A percentile compares a stretch with the other conserved stretches of the same genome.
These are phyloP conservation scores for Mortierella sp. DNA, from an alignment of 371 early-diverging fungal species.

Conservation along the genomic window DNA sequence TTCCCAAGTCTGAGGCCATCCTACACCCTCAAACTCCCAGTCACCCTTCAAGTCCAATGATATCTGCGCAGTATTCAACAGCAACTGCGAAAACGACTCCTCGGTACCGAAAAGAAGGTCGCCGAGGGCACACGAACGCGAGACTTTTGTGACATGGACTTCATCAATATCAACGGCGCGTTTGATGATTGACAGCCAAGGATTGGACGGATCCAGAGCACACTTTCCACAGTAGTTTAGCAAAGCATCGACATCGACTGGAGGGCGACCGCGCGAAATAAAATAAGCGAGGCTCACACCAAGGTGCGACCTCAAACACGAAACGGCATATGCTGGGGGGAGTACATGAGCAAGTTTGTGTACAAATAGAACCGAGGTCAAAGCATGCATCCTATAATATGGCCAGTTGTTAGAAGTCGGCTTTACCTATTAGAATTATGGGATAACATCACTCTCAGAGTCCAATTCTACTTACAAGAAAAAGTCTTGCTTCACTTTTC, in stretches of 20 bases:
- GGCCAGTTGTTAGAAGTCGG: not conserved
- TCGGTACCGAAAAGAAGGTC: slow-evolving; percentile 61
- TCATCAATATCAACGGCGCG: slow-evolving; percentile 64
- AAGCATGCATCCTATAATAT: slow-evolving; percentile 61
- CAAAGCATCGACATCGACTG: slow-evolving; percentile 56
- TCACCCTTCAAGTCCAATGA: slow-evolving; percentile 55
- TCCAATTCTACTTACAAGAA: slow-evolving; percentile 40
- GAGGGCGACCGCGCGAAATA: slow-evolving; percentile 62
- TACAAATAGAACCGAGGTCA: slow-evolving; percentile 68
- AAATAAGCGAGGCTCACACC: slow-evolving; percentile 58
- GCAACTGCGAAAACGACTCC: slow-evolving; percentile 27
- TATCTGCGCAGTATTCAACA: slow-evolving; percentile 62
- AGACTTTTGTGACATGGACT: slow-evolving; percentile 68
- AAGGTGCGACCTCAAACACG: slow-evolving; percentile 62
- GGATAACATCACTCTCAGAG: not conserved
- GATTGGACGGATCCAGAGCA: slow-evolving; percentile 42
- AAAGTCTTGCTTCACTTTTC: slow-evolving; percentile 60
- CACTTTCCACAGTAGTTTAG: slow-evolving; percentile 45
- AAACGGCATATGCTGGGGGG: slow-evolving; percentile 58
- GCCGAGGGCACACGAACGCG: slow-evolving; percentile 63
- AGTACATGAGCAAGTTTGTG: slow-evolving; percentile 58
- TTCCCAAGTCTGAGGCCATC: slow-evolving; percentile 60
- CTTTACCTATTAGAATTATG: not conserved
- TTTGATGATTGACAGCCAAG: slow-evolving; percentile 65
- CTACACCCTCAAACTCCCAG: slow-evolving; percentile 63